Evolutionary conservation across 768 basidiomycete genomes (phyloP).

Genomic region (Boletus fagicola): DNA sequence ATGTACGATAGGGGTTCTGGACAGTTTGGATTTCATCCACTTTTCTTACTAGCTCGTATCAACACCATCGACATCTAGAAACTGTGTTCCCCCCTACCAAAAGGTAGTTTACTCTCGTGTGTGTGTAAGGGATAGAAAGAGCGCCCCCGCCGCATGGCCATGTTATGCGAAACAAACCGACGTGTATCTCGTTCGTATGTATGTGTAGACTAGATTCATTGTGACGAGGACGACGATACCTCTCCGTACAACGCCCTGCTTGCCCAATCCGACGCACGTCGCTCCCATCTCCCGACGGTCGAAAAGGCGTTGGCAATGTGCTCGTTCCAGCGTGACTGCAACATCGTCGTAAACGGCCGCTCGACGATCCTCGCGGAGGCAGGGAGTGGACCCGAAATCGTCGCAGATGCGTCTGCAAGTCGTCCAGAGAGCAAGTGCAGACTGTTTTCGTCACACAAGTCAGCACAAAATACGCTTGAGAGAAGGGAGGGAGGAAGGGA

Average conservation of each 20-base stretch:
- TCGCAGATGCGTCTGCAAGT: constrained; percentile 48
- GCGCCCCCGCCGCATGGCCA: no score
- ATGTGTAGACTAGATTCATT: neutral
- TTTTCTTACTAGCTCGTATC: neutral
- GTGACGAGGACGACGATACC: neutral
- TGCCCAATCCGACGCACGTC: constrained; percentile 46
- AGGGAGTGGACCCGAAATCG: constrained; percentile 48
- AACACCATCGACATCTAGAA: neutral
- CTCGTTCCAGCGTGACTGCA: constrained; percentile 60
- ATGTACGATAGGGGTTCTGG: neutral
- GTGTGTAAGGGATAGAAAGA: neutral
- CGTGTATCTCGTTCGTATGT: neutral
- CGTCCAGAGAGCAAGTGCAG: constrained; percentile 49
- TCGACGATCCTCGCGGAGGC: constrained; percentile 54
- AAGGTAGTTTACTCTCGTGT: neutral
- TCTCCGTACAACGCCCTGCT: constrained; percentile 44
- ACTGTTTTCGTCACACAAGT: constrained; percentile 30
- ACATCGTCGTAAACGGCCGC: constrained; percentile 43
- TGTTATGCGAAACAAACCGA: neutral
- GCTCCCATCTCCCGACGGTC: constrained; percentile 47
- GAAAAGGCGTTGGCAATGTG: constrained; percentile 48
- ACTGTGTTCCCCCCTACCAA: neutral
- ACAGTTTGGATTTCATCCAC: neutral
- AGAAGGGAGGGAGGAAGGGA: neutral
- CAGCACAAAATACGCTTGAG: neutral